Evolutionary conservation across 495 filamentous ascomycete genomes (phyloP), one percentile per base, ranked within the genome.

Genomic region (Margaritispora aquatica): DNA sequence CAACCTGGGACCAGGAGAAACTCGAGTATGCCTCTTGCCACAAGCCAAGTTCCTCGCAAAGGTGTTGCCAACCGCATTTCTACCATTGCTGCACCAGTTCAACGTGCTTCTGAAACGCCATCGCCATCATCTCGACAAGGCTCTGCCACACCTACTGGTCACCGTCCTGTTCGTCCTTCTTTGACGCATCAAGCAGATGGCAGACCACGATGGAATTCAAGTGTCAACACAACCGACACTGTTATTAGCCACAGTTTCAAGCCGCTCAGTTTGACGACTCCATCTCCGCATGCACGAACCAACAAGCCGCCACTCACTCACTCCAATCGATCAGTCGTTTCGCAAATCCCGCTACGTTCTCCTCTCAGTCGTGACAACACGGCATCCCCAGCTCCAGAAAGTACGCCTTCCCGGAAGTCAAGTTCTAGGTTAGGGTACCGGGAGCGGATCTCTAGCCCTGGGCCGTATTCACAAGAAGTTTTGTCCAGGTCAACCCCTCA

Each of bases 201-300:
- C 63, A 83, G 87, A 38, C 92, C 92, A 15, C 81, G 86, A 54
- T 97, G 92, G 92, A 96, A 88, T 68, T 59, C 68, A 7, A 89
- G 86, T 34, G 84, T 82, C 13, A 94, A 90, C 66, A 83, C 86
- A 50, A 79, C 77, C 4, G 83, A 88, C 57, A 76, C 85, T 22
- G 77, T 87, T 27, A 81, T 84, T 17, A 84, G 87, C 22, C 85
- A 89, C 68, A 84, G 83, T 65, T 88, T 84, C 70, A 88, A 84
- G 68, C 81, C 88, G 2, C 71, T 85, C 2, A 66, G 63, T 29
- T 20, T 64, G 26, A 84, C 84, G 13, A 87, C 83, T 1, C 82
- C 86, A 9, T 82, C 80, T 59, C 79, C 85, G 13, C 80, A 86
- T 65, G 76, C 82, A 47, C 88, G 84, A 52, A 44, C 38, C 19